Base-by-base conservation (phyloP, 805 yeast genomes). In the Kodamaea jinghongensis region DNA sequence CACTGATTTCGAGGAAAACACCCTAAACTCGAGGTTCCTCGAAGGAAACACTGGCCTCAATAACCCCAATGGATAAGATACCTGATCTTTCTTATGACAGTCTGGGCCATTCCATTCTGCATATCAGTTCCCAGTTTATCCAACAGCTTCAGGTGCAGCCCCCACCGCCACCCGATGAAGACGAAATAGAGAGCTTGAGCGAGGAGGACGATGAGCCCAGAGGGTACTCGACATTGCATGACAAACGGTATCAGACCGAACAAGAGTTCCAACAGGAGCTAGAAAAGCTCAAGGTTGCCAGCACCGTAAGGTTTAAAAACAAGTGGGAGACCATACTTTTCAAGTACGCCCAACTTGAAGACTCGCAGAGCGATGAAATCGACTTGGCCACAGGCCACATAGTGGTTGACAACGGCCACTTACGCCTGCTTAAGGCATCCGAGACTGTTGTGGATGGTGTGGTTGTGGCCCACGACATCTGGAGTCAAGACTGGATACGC, bases 341-440 rank as follows among this genome's bases (percentile, higher is more conserved):
- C 2, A 76, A 74, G 51, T 79, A 81, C 51, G 63, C 76, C 3
- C 40, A 45, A 3, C 70, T 76, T 35, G 70, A 70, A 36, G 73
- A 73, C 25, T 63, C 65, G 4, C 80, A 79, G 38, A 82, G 85
- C 28, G 89, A 81, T 54, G 68, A 79, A 16, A 61, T 81, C n/a
- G 89, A 86, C 54, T 51, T 86, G 15, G 52, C 55, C 7, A 78
- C 88, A 0, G 90, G 91, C 0, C 67, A 73, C 41, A 73, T 86
- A 1, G 56, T 80, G 1, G 74, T 66, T 23, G 89, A 86, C 50
- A 72, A 76, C 38, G 95, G 95, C 2, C 95, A 86, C 57, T 49
- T 86, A 15, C 60, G 74, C 41, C 73, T 81, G 2, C 50, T 82
- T 41, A 46, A 42, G 11, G 17, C 31, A 3, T 14, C 38, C 3